These are phyloP conservation scores for Neurospora sp. DNA, from an alignment of 495 filamentous ascomycete species.

Conservation along the genomic window DNA sequence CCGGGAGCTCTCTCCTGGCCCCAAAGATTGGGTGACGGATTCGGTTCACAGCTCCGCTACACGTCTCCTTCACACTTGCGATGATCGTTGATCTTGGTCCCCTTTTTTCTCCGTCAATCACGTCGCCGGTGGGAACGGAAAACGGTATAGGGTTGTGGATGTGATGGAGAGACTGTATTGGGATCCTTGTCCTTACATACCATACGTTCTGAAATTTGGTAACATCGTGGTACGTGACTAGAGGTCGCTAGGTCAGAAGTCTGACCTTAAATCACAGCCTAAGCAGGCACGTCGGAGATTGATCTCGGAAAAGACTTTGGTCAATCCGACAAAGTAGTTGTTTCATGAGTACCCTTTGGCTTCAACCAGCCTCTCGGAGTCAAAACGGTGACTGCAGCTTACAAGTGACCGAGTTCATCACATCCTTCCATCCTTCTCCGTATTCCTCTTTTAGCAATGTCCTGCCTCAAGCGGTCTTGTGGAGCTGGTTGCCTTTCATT, in stretches of 20 bases:
- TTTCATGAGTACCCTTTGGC: background rate
- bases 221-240: background rate
- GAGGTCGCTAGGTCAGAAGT: background rate
- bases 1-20: background rate
- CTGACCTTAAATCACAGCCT: background rate
- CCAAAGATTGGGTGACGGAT: background rate
- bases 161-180: background rate
- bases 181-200: background rate
- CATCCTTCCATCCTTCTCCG: background rate
- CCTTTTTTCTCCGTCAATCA: background rate
- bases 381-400: background rate
- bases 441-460: background rate
- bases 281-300: background rate
- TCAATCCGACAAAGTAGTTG: background rate
- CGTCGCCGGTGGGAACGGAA: background rate
- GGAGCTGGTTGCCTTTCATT: background rate
- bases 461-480: background rate
- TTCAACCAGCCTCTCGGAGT: background rate
- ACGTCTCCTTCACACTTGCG: background rate
- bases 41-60: background rate
- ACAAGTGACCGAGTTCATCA: background rate
- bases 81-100: background rate
- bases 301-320: background rate
- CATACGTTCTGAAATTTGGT: background rate
- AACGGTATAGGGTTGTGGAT: background rate